Evolutionary conservation across 2,329 filamentous ascomycete species (phyloP).

Genomic region (Triangularia setosa): DNA sequence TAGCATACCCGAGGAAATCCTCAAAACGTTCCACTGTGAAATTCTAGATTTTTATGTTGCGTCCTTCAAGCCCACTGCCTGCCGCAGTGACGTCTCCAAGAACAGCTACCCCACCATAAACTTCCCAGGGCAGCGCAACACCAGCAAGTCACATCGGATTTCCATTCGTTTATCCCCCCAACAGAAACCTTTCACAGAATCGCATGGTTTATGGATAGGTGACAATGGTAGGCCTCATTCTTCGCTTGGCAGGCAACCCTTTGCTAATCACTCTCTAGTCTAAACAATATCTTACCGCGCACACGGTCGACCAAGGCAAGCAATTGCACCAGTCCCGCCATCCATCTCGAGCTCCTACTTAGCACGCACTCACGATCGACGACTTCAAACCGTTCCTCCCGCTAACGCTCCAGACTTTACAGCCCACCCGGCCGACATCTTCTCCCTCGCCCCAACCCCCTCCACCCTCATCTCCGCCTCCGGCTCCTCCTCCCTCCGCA

Average conservation of each 20-base stretch:
- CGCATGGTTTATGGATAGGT: slow-evolving; percentile 34
- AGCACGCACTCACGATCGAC: slow-evolving; percentile 14
- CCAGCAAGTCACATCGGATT: slow-evolving; percentile 4
- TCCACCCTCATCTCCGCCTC: slow-evolving; percentile 76
- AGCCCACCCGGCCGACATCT: slow-evolving; percentile 85
- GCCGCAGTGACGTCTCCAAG: slow-evolving; percentile 10
- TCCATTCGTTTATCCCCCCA: background rate
- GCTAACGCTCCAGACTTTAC: slow-evolving; percentile 9
- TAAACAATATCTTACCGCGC: slow-evolving; percentile 94
- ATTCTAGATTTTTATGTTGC: background rate
- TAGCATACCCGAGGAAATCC: background rate
- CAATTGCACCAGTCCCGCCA: slow-evolving; percentile 23
- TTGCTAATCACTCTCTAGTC: slow-evolving; percentile 56
- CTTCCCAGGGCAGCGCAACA: background rate
- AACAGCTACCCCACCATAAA: slow-evolving; percentile 19
- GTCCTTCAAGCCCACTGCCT: background rate
- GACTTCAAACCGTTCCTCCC: background rate
- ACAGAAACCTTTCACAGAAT: slow-evolving; percentile 13
- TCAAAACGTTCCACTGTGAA: background rate
- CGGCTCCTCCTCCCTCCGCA: slow-evolving; percentile 74
- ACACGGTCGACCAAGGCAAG: slow-evolving; percentile 82
- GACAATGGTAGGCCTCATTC: slow-evolving; percentile 35
- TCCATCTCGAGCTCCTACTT: slow-evolving; percentile 14
- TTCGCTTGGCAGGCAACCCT: background rate
- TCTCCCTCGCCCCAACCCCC: slow-evolving; percentile 72